These are phyloP conservation scores for Aschersonia sp. DNA, from an alignment of 2,329 filamentous ascomycete genomes.

Conservation along the genomic window DNA sequence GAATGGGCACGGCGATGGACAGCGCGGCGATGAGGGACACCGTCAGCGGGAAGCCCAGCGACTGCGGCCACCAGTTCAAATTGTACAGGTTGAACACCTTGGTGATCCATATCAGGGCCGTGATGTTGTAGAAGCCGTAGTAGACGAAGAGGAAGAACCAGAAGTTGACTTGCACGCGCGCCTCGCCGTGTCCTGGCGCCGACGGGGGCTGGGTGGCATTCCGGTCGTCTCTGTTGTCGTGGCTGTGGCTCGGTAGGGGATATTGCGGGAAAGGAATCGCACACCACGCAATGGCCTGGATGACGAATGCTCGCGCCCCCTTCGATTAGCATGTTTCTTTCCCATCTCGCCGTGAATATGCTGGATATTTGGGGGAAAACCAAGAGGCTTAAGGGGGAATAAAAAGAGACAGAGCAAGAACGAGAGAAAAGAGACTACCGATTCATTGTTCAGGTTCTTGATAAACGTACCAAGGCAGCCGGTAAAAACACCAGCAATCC, in stretches of 20 bases:
- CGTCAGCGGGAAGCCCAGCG: slow-evolving; percentile 50
- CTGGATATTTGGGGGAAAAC: not conserved
- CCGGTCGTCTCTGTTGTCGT: slow-evolving; percentile 12
- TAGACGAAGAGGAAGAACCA: slow-evolving; percentile 60
- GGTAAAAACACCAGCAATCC: slow-evolving; percentile 45
- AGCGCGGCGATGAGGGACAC: slow-evolving; percentile 44
- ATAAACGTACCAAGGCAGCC: slow-evolving; percentile 36
- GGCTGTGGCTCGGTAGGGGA: slow-evolving; percentile 30
- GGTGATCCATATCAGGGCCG: slow-evolving; percentile 55
- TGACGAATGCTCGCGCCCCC: not conserved
- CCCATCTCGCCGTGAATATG: too few species aligned
- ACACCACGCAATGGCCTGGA: slow-evolving; percentile 49
- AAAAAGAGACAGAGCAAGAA: not conserved
- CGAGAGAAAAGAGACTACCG: too few species aligned
- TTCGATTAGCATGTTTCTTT: too few species aligned
- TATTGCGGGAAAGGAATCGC: slow-evolving; percentile 52
- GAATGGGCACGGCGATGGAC: slow-evolving; percentile 45
- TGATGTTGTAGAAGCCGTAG: slow-evolving; percentile 55
- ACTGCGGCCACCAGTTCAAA: slow-evolving; percentile 56
- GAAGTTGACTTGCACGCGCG: slow-evolving; percentile 51
- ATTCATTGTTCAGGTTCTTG: too few species aligned
- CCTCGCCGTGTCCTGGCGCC: slow-evolving; percentile 46
- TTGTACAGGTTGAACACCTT: slow-evolving; percentile 59
- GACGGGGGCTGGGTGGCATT: not conserved
- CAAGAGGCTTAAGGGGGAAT: not conserved